Percentiles rank a stretch among this genome's conserved stretches.
These are phyloP conservation scores for Eragrostis curvula DNA, from an alignment of 176 grass and related monocot genomes.

Conservation along the genomic window DNA sequence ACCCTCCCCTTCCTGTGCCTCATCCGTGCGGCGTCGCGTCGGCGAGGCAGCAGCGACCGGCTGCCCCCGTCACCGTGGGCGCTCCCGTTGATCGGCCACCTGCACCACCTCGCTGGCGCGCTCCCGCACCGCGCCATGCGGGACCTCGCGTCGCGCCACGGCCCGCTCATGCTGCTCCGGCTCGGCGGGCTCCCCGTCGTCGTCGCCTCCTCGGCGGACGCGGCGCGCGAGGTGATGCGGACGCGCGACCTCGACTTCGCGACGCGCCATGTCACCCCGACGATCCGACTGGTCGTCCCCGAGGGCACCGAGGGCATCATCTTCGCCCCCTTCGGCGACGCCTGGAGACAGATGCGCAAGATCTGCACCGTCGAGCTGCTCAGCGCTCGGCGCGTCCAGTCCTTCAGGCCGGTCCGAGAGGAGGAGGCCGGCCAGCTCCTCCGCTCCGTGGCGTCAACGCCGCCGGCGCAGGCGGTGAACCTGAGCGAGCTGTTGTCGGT, in stretches of 20 bases:
- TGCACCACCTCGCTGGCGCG: slow-evolving; percentile 45
- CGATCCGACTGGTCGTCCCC: neutral
- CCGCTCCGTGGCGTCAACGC: neutral
- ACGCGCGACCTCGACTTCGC: slow-evolving; percentile 32
- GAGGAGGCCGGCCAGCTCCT: slow-evolving; percentile 14
- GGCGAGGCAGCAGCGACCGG: neutral
- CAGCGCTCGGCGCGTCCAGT: slow-evolving; percentile 30
- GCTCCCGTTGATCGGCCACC: slow-evolving; percentile 48
- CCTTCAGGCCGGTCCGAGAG: slow-evolving; percentile 35
- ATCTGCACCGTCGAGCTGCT: slow-evolving; percentile 34
- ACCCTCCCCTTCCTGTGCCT: neutral
- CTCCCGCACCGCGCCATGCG: slow-evolving; percentile 41
- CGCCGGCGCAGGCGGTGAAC: neutral
- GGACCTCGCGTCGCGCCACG: slow-evolving; percentile 24
- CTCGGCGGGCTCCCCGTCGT: slow-evolving; percentile 37
- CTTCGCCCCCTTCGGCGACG: slow-evolving; percentile 31
- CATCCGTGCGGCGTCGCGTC: neutral
- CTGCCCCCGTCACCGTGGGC: slow-evolving; percentile 39
- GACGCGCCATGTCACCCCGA: slow-evolving; percentile 28
- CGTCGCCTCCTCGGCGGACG: slow-evolving; percentile 37
- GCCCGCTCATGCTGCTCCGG: slow-evolving; percentile 41
- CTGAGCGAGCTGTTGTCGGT: slow-evolving; percentile 17
- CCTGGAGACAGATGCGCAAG: slow-evolving; percentile 23
- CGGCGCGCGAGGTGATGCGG: slow-evolving; percentile 33
- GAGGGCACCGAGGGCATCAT: slow-evolving; percentile 17